Percentiles rank a stretch among this genome's conserved stretches.
Conservation (phyloP, 225 moss, liverwort and hornwort species). For the Polytrichum formosum region DNA sequence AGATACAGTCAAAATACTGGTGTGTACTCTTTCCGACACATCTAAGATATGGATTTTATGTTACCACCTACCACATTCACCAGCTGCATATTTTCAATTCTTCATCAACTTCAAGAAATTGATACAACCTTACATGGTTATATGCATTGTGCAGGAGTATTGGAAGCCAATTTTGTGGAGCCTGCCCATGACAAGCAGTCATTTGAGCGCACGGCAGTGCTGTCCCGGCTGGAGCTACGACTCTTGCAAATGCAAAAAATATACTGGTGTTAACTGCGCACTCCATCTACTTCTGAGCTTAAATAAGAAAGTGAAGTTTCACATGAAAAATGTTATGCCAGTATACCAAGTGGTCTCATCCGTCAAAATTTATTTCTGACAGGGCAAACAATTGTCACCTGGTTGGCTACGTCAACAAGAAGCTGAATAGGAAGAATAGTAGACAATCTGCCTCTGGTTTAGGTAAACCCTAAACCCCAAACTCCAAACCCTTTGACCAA, state of each 20-base stretch:
- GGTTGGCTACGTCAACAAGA: slow-evolving; percentile 40
- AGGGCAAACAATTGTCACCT: slow-evolving; percentile 33
- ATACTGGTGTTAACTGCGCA: slow-evolving; percentile 46
- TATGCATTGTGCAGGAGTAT: slow-evolving; percentile 32
- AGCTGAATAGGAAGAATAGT: slow-evolving; percentile 15
- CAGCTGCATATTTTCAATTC: too few species aligned
- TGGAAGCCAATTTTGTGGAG: slow-evolving; percentile 82
- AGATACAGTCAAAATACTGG: too few species aligned
- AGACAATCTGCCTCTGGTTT: slow-evolving; percentile 8
- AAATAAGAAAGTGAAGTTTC: not conserved
- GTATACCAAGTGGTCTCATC: too few species aligned
- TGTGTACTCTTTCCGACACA: too few species aligned
- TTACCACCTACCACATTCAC: too few species aligned
- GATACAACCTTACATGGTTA: too few species aligned
- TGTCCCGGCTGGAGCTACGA: slow-evolving; percentile 57
- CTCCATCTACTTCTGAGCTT: not conserved
- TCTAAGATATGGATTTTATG: too few species aligned
- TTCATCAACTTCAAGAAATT: too few species aligned
- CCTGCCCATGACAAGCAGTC: slow-evolving; percentile 87
- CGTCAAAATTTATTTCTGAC: not conserved
- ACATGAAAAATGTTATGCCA: not conserved
- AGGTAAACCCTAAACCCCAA: slow-evolving; percentile 9
- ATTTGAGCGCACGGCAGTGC: slow-evolving; percentile 70
- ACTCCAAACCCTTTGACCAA: too few species aligned
- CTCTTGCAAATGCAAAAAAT: slow-evolving; percentile 64